A percentile compares a stretch with the other conserved stretches of the same genome.
These are phyloP conservation scores for Penicillium sp. DNA, from an alignment of 2,329 filamentous ascomycete genomes.

Conservation along the genomic window DNA sequence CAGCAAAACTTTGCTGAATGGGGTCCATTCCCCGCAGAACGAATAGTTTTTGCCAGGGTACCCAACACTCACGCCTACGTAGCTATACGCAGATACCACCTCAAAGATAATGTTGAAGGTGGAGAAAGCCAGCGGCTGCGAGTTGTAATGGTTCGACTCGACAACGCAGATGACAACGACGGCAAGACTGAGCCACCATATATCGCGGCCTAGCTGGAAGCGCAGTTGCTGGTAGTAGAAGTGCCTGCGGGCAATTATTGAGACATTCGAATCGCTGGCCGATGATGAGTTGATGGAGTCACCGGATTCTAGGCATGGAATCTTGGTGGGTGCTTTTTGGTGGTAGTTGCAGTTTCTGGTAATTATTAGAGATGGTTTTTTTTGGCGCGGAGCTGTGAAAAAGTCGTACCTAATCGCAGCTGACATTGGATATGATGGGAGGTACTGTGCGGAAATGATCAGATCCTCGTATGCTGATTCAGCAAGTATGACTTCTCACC, in stretches of 20 bases:
- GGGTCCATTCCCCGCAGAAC: constrained; percentile 57
- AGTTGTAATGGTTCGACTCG: constrained; percentile 57
- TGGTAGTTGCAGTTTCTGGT: background rate
- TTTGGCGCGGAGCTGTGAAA: background rate
- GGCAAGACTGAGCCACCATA: constrained; percentile 65
- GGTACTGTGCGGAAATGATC: constrained; percentile 12
- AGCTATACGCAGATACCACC: constrained; percentile 55
- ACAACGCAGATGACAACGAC: constrained; percentile 63
- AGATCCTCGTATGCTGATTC: background rate
- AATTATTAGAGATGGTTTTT: background rate
- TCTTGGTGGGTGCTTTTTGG: background rate
- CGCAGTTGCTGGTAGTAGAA: constrained; percentile 60
- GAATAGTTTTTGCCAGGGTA: constrained; percentile 56
- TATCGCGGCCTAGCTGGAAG: constrained; percentile 64
- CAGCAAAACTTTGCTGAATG: constrained; percentile 59
- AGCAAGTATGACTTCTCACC: constrained; percentile 19
- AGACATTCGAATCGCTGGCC: background rate
- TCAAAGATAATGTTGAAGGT: constrained; percentile 61
- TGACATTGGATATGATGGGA: constrained; percentile 17
- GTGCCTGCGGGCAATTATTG: constrained; percentile 40
- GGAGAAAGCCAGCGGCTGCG: constrained; percentile 55
- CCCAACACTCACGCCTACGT: constrained; percentile 61
- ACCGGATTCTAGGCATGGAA: background rate
- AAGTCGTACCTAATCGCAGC: constrained; percentile 8
- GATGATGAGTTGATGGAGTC: too few relatives aligned